phyloP scores from a whole-genome alignment of 306 rosid genomes.

The Leucaena leucocephala region DNA sequence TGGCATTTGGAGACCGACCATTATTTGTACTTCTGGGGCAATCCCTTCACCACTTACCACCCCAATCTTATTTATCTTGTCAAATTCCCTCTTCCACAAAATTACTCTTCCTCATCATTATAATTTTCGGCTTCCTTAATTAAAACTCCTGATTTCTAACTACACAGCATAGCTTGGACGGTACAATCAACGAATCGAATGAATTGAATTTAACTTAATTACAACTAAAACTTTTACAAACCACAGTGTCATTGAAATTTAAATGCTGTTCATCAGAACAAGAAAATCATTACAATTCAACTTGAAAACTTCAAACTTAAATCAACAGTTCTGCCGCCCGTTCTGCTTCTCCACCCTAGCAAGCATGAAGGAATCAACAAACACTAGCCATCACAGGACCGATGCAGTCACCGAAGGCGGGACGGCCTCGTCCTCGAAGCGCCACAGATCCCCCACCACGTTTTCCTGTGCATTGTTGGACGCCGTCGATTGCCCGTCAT shows the following conservation, averaged over 20 bases:
- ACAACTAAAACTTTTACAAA: neutral
- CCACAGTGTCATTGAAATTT: neutral
- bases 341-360: neutral
- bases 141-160: neutral
- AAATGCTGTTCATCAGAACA: neutral
- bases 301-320: neutral
- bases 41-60: neutral
- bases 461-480: conserved; percentile 55
- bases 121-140: neutral
- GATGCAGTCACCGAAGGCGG: neutral
- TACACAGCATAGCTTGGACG: neutral
- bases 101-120: neutral
- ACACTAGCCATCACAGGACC: neutral
- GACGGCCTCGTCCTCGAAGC: conserved; percentile 55
- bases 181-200: neutral
- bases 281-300: neutral
- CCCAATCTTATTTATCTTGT: neutral
- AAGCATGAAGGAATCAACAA: neutral
- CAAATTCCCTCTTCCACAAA: neutral
- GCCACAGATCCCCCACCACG: conserved; percentile 74
- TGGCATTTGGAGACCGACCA: neutral
- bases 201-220: neutral
- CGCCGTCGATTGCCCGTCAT: conserved; percentile 66
- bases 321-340: neutral
- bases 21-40: too few relatives aligned